Conservation (phyloP, 192 early-diverging fungal species). For the Oehlia diaphana region DNA sequence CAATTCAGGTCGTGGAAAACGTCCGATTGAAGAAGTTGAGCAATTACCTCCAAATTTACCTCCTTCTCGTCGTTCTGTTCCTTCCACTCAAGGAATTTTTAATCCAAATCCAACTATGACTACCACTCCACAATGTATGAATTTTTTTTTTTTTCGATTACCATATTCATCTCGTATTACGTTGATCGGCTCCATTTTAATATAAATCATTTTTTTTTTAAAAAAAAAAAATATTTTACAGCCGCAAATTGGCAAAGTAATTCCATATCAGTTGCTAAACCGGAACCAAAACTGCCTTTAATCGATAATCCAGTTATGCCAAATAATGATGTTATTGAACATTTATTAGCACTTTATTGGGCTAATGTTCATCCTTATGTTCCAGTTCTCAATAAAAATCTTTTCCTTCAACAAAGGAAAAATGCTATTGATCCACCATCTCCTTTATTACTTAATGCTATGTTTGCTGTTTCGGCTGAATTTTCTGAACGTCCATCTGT, state of each 20-base stretch:
- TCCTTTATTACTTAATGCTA: slow-evolving; percentile 14
- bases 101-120: neutral
- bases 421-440: slow-evolving; percentile 8
- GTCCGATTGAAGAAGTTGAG: slow-evolving; percentile 3
- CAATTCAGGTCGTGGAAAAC: slow-evolving; percentile 1
- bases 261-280: slow-evolving; percentile 1
- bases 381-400: slow-evolving; percentile 15
- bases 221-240: neutral
- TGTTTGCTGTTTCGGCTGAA: slow-evolving; percentile 16
- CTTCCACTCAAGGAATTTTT: neutral
- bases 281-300: slow-evolving; percentile 18
- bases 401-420: slow-evolving; percentile 14
- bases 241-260: neutral
- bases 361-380: slow-evolving; percentile 26
- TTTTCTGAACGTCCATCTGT: slow-evolving; percentile 16
- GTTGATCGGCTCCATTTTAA: neutral
- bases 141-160: neutral
- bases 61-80: neutral
- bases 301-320: neutral
- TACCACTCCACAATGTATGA: neutral
- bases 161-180: neutral
- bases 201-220: neutral
- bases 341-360: slow-evolving; percentile 25
- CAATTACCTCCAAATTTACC: slow-evolving; percentile 12
- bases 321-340: neutral